phyloP scores from a whole-genome alignment of 345 rosid genomes.

The Adansonia digitata region DNA sequence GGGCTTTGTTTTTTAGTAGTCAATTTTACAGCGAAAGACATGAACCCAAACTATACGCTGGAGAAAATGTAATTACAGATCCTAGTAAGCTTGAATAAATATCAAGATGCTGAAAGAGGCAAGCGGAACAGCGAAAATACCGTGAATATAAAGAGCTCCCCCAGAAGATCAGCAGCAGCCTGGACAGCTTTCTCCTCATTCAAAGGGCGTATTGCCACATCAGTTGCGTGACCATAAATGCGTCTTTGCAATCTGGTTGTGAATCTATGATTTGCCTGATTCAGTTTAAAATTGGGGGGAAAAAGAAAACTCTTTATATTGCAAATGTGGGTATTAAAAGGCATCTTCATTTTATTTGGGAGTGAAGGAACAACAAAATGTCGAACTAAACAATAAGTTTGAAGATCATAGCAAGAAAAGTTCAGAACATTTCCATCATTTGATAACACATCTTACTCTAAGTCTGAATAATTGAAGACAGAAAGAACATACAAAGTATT shows the following conservation, averaged over 20 bases:
- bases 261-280: constrained; percentile 69
- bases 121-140: constrained; percentile 27
- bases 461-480: neutral
- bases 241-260: constrained; percentile 65
- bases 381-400: neutral
- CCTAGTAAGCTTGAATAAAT: neutral
- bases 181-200: constrained; percentile 85
- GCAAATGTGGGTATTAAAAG: neutral
- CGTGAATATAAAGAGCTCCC: constrained; percentile 75
- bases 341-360: neutral
- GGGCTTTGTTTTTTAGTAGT: neutral
- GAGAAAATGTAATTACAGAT: neutral
- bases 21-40: neutral
- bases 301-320: neutral
- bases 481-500: neutral
- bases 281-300: neutral
- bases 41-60: neutral
- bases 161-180: constrained; percentile 80
- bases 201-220: constrained; percentile 70
- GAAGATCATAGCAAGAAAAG: neutral
- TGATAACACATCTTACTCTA: neutral
- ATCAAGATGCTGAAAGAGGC: neutral
- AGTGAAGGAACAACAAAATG: neutral
- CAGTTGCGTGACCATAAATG: constrained; percentile 55
- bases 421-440: neutral